These are phyloP conservation scores for Hortiboletus flavorubellus DNA, from an alignment of 768 basidiomycete species.

Conservation along the genomic window DNA sequence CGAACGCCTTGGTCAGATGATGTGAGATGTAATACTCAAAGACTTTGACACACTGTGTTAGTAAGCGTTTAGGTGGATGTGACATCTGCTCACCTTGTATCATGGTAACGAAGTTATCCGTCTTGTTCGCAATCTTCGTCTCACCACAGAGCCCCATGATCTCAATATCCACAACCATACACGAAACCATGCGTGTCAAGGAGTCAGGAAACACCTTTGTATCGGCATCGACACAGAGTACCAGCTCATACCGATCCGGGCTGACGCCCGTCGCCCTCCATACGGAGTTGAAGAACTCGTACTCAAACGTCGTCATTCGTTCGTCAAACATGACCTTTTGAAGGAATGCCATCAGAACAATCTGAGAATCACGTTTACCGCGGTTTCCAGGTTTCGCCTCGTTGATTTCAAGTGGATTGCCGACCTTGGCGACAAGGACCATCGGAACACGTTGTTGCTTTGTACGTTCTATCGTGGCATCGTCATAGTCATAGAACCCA, in stretches of 20 bases:
- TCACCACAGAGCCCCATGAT: conserved; percentile 99
- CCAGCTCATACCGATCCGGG: conserved; percentile 93
- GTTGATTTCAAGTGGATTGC: conserved; percentile 84
- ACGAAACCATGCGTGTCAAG: conserved; percentile 90
- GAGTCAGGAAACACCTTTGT: conserved; percentile 99
- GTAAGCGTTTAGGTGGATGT: not conserved
- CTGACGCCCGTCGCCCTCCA: conserved; percentile 95
- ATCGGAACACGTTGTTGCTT: conserved; percentile 98
- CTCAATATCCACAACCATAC: conserved; percentile 95
- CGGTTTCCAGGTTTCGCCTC: conserved; percentile 97
- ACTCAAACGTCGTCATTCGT: conserved; percentile 99
- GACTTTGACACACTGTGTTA: conserved; percentile 46
- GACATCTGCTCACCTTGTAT: conserved; percentile 79
- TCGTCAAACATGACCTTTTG: conserved; percentile 99
- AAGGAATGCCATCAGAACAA: conserved; percentile 95
- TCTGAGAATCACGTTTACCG: conserved; percentile 98
- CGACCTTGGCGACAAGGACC: conserved; percentile 92
- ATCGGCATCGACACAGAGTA: conserved; percentile 95
- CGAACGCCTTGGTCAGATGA: conserved; percentile 98
- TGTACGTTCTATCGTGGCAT: conserved; percentile 79
- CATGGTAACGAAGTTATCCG: conserved; percentile 98
- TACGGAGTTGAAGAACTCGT: conserved; percentile 98
- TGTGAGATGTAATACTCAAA: conserved; percentile 99
- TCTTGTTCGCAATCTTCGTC: conserved; percentile 99
- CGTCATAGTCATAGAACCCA: conserved; percentile 95